phyloP scores from a whole-genome alignment of 371 early-diverging fungal species.

The Apophysomyces ossiformis region DNA sequence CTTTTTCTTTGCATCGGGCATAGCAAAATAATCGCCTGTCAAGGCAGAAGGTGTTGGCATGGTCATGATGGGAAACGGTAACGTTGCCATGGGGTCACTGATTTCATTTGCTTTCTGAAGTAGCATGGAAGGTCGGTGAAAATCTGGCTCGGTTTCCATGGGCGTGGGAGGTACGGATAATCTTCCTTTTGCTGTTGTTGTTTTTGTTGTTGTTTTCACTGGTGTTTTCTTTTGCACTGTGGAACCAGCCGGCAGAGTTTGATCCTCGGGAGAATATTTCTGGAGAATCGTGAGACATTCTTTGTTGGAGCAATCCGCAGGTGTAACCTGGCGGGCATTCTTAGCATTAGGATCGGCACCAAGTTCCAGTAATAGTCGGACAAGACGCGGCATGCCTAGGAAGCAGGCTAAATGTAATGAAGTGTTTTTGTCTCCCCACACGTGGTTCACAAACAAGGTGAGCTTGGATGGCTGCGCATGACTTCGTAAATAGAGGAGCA shows the following conservation, averaged over 20 bases:
- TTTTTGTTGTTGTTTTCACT: background rate
- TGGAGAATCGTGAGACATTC: conserved; percentile 3
- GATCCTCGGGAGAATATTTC: background rate
- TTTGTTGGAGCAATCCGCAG: conserved; percentile 70
- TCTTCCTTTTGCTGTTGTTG: background rate
- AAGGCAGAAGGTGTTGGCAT: background rate
- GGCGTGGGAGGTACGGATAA: background rate
- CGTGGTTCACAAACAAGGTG: conserved; percentile 60
- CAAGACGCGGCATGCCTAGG: conserved; percentile 71
- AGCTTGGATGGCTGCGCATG: conserved; percentile 19
- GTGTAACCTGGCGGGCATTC: conserved; percentile 66
- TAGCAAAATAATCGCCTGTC: conserved; percentile 1
- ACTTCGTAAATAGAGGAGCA: conserved; percentile 16
- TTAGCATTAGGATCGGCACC: conserved; percentile 63
- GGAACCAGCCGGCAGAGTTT: background rate
- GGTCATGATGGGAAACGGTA: background rate
- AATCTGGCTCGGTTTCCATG: background rate
- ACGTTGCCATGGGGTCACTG: background rate
- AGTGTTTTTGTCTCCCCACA: conserved; percentile 74
- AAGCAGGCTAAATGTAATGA: conserved; percentile 74
- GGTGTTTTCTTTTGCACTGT: background rate
- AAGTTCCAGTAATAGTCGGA: conserved; percentile 60
- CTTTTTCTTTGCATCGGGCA: conserved; percentile 5
- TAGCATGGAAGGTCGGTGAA: background rate
- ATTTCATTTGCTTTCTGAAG: background rate